phyloP scores from a whole-genome alignment of 2,329 filamentous ascomycete species.

The Dactylonectria macrodidyma region DNA sequence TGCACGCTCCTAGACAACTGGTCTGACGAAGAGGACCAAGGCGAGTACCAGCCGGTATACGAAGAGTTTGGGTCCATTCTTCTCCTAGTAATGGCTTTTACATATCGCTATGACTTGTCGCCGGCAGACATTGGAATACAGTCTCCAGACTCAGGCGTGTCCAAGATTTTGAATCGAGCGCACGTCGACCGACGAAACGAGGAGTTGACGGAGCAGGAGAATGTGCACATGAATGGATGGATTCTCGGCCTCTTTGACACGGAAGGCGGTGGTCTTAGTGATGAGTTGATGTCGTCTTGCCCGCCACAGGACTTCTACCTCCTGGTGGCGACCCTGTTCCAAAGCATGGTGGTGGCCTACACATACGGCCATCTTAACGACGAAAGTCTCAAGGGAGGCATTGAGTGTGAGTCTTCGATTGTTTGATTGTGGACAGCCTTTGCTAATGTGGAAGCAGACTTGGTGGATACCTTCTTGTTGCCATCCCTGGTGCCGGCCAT shows the following conservation, averaged over 20 bases:
- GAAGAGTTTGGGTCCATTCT: constrained; percentile 88
- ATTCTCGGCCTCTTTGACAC: constrained; percentile 83
- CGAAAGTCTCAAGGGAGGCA: constrained; percentile 79
- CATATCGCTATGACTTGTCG: constrained; percentile 81
- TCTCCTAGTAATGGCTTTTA: constrained; percentile 80
- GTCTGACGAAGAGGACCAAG: constrained; percentile 87
- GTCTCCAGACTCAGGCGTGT: constrained; percentile 76
- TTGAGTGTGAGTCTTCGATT: constrained; percentile 74
- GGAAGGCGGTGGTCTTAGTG: constrained; percentile 80
- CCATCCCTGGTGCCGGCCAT: constrained; percentile 83
- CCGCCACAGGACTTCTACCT: constrained; percentile 87
- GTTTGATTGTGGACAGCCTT: no score
- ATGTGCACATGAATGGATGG: constrained; percentile 79
- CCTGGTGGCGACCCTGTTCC: constrained; percentile 82
- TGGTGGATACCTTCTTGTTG: constrained; percentile 85
- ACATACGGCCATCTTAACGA: constrained; percentile 76
- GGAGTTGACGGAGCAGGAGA: constrained; percentile 76
- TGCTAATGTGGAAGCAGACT: constrained; percentile 62
- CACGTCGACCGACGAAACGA: constrained; percentile 70
- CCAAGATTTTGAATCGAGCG: constrained; percentile 74
- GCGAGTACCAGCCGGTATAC: constrained; percentile 87
- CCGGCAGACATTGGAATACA: constrained; percentile 75
- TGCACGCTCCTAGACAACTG: constrained; percentile 84
- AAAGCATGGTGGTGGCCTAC: constrained; percentile 80
- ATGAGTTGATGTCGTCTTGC: constrained; percentile 87